A percentile compares a stretch with the other conserved stretches of the same genome.
Evolutionary conservation across 495 filamentous ascomycete genomes (phyloP).

Genomic region (Lophiostoma macrostomum): DNA sequence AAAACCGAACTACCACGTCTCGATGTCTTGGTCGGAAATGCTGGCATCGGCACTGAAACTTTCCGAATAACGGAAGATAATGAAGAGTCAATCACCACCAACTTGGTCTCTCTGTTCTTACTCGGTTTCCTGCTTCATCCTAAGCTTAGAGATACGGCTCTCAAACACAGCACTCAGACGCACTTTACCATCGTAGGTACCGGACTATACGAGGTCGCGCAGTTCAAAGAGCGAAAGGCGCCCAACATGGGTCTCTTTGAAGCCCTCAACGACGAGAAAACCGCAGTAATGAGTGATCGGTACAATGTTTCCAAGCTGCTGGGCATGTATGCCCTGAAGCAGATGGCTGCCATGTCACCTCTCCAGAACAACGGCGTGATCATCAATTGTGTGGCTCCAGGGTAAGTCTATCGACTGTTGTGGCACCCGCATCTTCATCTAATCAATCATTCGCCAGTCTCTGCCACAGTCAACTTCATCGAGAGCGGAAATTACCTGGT

Average conservation of each 20-base stretch:
- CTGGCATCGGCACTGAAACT: background rate
- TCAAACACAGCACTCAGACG: background rate
- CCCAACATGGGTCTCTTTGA: slow-evolving; percentile 21
- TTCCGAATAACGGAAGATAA: slow-evolving; percentile 1
- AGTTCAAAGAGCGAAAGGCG: slow-evolving; percentile 29
- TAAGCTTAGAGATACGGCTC: slow-evolving; percentile 8
- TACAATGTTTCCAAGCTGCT: slow-evolving; percentile 40
- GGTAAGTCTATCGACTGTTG: too few relatives aligned
- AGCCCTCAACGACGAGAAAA: slow-evolving; percentile 30
- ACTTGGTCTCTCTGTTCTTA: slow-evolving; percentile 8
- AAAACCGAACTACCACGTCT: slow-evolving; percentile 11
- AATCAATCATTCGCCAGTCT: too few relatives aligned
- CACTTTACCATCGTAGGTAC: slow-evolving; percentile 31
- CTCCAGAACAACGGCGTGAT: slow-evolving; percentile 31
- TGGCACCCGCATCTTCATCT: too few relatives aligned
- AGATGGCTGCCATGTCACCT: slow-evolving; percentile 30
- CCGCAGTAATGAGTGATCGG: slow-evolving; percentile 33
- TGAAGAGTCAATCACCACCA: slow-evolving; percentile 14
- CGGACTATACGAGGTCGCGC: slow-evolving; percentile 33
- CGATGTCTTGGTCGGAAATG: slow-evolving; percentile 10
- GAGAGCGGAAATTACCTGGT: too few relatives aligned
- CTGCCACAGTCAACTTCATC: too few relatives aligned
- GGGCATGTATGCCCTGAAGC: slow-evolving; percentile 31
- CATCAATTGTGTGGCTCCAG: slow-evolving; percentile 42
- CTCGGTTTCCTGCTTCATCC: slow-evolving; percentile 2